phyloP scores from a whole-genome alignment of 768 basidiomycete species.

The Bullera alba region DNA sequence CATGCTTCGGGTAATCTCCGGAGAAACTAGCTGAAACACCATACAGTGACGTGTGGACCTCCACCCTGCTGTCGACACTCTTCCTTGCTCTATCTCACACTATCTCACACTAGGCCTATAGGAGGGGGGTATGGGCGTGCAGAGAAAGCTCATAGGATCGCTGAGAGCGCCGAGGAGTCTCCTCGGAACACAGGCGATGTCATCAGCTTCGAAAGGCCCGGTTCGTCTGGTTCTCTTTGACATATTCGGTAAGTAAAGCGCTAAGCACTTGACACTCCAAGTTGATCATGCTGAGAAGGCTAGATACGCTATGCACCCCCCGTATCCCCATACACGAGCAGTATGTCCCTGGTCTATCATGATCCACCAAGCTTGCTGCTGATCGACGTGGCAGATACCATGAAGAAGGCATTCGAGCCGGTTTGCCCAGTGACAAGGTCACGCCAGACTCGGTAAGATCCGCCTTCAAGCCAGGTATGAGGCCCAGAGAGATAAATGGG shows the following conservation, averaged over 20 bases:
- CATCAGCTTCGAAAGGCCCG: slow-evolving; percentile 3
- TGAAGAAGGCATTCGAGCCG: slow-evolving; percentile 37
- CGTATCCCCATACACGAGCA: slow-evolving; percentile 40
- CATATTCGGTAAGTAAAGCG: slow-evolving; percentile 33
- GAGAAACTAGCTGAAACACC: too few species aligned
- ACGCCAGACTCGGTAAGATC: slow-evolving; percentile 21
- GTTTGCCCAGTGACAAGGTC: slow-evolving; percentile 18
- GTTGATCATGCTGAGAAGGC: not conserved
- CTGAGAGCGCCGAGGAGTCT: too few species aligned
- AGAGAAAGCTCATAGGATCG: too few species aligned
- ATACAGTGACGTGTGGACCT: too few species aligned
- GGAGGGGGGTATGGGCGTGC: too few species aligned
- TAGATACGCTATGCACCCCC: slow-evolving; percentile 44
- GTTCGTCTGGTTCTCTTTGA: slow-evolving; percentile 43
- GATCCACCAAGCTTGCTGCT: too few species aligned
- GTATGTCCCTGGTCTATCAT: slow-evolving; percentile 9
- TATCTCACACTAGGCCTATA: too few species aligned
- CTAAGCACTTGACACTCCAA: not conserved
- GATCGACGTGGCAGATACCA: slow-evolving; percentile 22
- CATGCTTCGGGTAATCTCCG: too few species aligned
- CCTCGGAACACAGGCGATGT: too few species aligned
- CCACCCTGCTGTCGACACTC: too few species aligned
- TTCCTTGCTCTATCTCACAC: too few species aligned
- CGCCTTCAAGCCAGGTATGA: slow-evolving; percentile 37
- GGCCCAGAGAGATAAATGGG: not conserved